A percentile compares a stretch with the other conserved stretches of the same genome.
Evolutionary conservation across 768 basidiomycete genomes (phyloP).

Genomic region (Rhizopogon sp.): DNA sequence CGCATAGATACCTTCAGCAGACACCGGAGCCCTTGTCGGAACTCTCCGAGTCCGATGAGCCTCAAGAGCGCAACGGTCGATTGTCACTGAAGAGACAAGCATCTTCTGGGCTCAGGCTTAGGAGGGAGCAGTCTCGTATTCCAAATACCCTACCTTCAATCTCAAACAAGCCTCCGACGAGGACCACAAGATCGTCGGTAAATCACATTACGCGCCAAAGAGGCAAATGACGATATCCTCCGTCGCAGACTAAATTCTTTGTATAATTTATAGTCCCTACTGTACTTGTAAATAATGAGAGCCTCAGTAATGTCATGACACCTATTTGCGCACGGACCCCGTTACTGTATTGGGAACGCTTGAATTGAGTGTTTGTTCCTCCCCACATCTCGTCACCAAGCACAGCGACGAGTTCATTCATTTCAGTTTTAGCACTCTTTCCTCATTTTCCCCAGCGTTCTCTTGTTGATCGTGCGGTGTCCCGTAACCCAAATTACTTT

Average conservation of each 20-base stretch:
- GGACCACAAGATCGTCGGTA: background rate
- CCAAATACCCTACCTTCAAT: background rate
- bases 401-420: background rate
- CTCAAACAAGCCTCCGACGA: background rate
- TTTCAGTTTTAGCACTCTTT: background rate
- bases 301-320: background rate
- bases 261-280: background rate
- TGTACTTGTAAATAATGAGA: background rate
- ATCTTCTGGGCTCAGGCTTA: background rate
- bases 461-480: slow-evolving; percentile 72
- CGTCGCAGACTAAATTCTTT: background rate
- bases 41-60: background rate
- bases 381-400: background rate
- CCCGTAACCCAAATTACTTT: slow-evolving; percentile 57
- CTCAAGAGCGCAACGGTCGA: slow-evolving; percentile 6
- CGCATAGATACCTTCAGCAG: slow-evolving; percentile 11
- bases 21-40: background rate
- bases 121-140: background rate
- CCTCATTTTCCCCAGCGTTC: slow-evolving; percentile 7
- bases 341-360: slow-evolving; percentile 1
- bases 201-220: background rate
- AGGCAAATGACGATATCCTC: background rate
- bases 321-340: slow-evolving; percentile 15
- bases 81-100: slow-evolving; percentile 14
- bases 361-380: background rate